phyloP scores from a whole-genome alignment of 1,284 basidiomycete genomes.

The Gastroboletus turbinatus region DNA sequence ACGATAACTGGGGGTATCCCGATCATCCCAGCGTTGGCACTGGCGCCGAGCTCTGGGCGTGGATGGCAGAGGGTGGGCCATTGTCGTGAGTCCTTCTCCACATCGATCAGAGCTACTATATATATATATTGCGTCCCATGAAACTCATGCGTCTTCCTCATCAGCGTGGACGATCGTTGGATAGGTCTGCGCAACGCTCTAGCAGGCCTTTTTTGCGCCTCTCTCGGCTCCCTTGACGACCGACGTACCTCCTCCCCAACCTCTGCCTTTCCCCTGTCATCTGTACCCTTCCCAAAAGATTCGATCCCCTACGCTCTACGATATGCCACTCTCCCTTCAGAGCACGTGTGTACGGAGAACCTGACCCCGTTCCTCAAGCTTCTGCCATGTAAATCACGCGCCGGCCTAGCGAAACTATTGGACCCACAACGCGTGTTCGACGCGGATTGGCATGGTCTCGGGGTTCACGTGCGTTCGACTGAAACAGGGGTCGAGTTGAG shows the following conservation, averaged over 20 bases:
- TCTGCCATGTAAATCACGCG: slow-evolving; percentile 89
- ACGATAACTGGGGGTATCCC: slow-evolving; percentile 82
- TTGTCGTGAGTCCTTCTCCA: slow-evolving; percentile 45
- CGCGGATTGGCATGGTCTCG: slow-evolving; percentile 86
- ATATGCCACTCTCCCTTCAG: slow-evolving; percentile 78
- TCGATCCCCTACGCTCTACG: slow-evolving; percentile 49
- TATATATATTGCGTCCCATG: background rate
- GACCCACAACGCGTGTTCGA: slow-evolving; percentile 87
- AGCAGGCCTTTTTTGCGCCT: slow-evolving; percentile 93
- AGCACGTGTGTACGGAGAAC: slow-evolving; percentile 95
- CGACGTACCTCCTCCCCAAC: slow-evolving; percentile 67
- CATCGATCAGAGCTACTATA: background rate
- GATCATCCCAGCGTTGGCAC: slow-evolving; percentile 74
- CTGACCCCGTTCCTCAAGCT: slow-evolving; percentile 94
- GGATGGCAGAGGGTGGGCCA: slow-evolving; percentile 67
- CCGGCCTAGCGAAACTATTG: slow-evolving; percentile 84
- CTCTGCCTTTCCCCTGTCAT: slow-evolving; percentile 45
- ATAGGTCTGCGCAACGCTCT: slow-evolving; percentile 83
- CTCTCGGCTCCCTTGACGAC: slow-evolving; percentile 75
- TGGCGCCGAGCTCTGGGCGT: slow-evolving; percentile 89
- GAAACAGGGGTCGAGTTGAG: slow-evolving; percentile 58
- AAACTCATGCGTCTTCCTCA: background rate
- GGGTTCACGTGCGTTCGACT: slow-evolving; percentile 60
- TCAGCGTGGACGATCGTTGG: slow-evolving; percentile 78
- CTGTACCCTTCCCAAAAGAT: background rate